Percentiles rank a stretch among this genome's conserved stretches.
phyloP scores from a whole-genome alignment of 1,284 basidiomycete species.

The Trichosporon asahii region DNA sequence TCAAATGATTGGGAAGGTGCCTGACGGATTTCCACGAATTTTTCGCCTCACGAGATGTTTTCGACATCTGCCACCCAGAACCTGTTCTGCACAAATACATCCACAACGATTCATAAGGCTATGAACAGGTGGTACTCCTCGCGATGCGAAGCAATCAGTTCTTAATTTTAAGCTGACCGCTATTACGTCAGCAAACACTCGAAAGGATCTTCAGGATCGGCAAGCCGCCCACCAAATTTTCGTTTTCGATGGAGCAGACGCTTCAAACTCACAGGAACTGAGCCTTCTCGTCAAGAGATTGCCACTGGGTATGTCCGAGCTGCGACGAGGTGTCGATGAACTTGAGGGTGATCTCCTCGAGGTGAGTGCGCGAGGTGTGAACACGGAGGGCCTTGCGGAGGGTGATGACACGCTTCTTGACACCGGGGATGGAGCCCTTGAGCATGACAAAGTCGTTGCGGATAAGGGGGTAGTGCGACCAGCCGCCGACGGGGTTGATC shows the following conservation, averaged over 20 bases:
- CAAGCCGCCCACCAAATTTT: too few species aligned
- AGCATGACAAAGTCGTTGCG: conserved; percentile 98
- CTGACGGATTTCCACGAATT: neutral
- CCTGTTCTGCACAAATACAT: conserved; percentile 1
- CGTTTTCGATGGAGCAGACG: too few species aligned
- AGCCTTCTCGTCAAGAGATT: conserved; percentile 91
- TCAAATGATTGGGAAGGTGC: neutral
- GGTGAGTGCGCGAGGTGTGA: conserved; percentile 56
- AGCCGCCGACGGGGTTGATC: conserved; percentile 98
- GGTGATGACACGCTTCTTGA: conserved; percentile 84
- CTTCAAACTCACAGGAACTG: too few species aligned
- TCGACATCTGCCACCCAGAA: neutral
- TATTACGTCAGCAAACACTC: too few species aligned
- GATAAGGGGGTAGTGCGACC: conserved; percentile 95
- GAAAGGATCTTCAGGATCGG: too few species aligned
- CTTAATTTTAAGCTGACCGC: conserved; percentile 60
- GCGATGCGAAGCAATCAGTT: conserved; percentile 20
- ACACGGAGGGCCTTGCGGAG: conserved; percentile 44
- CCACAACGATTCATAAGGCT: neutral
- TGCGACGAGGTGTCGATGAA: conserved; percentile 68
- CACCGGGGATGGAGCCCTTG: conserved; percentile 90
- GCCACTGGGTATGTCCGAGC: conserved; percentile 59
- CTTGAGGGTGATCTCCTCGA: conserved; percentile 87
- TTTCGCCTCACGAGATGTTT: neutral
- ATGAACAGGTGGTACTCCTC: neutral